Conservation (phyloP, 2,329 filamentous ascomycete genomes). For the Pyricularia pennisetigena region DNA sequence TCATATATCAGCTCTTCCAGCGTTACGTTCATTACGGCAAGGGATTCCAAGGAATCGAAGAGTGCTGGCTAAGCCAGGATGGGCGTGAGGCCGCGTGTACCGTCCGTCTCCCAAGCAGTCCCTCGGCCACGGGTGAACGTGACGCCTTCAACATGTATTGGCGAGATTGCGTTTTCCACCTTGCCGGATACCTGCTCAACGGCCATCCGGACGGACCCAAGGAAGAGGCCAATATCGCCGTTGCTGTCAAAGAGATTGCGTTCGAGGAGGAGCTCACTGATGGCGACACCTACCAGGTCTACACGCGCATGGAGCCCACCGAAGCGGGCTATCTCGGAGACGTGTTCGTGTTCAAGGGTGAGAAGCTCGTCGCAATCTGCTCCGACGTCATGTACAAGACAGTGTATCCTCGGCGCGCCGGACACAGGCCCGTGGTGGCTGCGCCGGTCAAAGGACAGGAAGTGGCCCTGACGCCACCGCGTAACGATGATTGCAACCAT, state of each 20-base stretch:
- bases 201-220: slow-evolving; percentile 18
- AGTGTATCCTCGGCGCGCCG: neutral
- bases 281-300: slow-evolving; percentile 21
- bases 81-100: neutral
- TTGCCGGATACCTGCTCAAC: slow-evolving; percentile 31
- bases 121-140: neutral
- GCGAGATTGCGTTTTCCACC: slow-evolving; percentile 26
- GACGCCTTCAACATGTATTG: slow-evolving; percentile 28
- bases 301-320: slow-evolving; percentile 23
- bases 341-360: slow-evolving; percentile 24
- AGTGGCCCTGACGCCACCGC: neutral
- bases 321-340: slow-evolving; percentile 21
- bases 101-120: neutral
- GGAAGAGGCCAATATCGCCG: slow-evolving; percentile 23
- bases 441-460: neutral
- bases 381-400: slow-evolving; percentile 24
- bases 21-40: neutral
- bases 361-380: slow-evolving; percentile 20
- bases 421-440: neutral
- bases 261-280: slow-evolving; percentile 11
- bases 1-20: slow-evolving; percentile 6
- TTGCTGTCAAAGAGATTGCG: slow-evolving; percentile 24
- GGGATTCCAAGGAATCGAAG: neutral
- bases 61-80: slow-evolving; percentile 2
- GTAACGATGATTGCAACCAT: neutral